These are phyloP conservation scores for Paraphaeosphaeria sporulosa DNA, from an alignment of 2,329 filamentous ascomycete species.

Conservation along the genomic window DNA sequence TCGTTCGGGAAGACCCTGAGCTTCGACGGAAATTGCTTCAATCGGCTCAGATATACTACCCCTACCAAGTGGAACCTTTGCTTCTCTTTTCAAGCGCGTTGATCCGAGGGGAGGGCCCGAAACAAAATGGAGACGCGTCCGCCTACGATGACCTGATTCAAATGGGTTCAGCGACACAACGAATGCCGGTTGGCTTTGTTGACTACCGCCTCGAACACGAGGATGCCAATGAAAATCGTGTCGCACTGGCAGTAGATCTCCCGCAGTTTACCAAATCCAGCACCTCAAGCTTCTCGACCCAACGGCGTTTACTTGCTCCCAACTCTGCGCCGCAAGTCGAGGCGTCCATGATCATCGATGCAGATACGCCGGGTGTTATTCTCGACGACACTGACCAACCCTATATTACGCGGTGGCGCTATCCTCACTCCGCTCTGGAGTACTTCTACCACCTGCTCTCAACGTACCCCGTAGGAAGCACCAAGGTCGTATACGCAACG, in stretches of 20 bases:
- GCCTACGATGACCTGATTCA: slow-evolving; percentile 71
- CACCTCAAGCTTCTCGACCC: slow-evolving; percentile 27
- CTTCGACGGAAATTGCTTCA: slow-evolving; percentile 68
- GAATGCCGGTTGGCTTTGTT: slow-evolving; percentile 74
- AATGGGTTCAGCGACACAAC: slow-evolving; percentile 78
- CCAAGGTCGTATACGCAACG: slow-evolving; percentile 56
- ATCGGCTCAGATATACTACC: slow-evolving; percentile 78
- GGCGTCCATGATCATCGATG: slow-evolving; percentile 67
- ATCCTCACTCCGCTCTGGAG: slow-evolving; percentile 79
- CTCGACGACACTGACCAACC: slow-evolving; percentile 76
- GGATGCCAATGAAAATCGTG: slow-evolving; percentile 83
- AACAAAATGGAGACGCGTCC: slow-evolving; percentile 57
- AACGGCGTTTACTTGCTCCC: slow-evolving; percentile 34
- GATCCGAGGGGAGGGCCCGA: slow-evolving; percentile 55
- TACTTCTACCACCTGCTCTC: slow-evolving; percentile 81
- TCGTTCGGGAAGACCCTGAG: slow-evolving; percentile 63
- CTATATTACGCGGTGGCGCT: slow-evolving; percentile 76
- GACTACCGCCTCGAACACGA: slow-evolving; percentile 82
- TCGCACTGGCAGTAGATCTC: slow-evolving; percentile 71
- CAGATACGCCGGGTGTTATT: slow-evolving; percentile 73
- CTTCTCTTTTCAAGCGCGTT: slow-evolving; percentile 74
- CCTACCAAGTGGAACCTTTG: slow-evolving; percentile 84
- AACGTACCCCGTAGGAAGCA: slow-evolving; percentile 67
- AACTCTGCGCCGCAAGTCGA: slow-evolving; percentile 21
- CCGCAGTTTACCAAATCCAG: slow-evolving; percentile 63